Evolutionary conservation across 1,284 basidiomycete species (phyloP), one percentile per base, ranked within the genome.

Genomic region (Cryptococcus jaspeensis): DNA sequence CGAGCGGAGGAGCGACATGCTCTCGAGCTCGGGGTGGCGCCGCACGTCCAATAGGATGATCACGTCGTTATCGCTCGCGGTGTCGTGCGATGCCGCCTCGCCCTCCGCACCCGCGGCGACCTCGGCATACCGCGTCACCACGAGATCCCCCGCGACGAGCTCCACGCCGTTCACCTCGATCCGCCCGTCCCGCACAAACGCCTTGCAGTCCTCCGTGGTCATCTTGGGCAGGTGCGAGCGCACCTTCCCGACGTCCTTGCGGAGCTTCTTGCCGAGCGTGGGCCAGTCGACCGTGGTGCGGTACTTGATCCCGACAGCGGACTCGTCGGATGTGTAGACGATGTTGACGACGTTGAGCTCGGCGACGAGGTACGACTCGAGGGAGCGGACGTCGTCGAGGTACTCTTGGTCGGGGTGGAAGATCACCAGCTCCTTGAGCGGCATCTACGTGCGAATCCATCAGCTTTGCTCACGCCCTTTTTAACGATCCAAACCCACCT

Each of bases 331-430:
- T 47, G 88, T 93, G 81, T 97, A 91, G 61, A 89, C 78, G 63
- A 99, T 80, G 64, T 92, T 87, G 51, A 91, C 90, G 53, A 99
- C 86, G 79, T 99, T 99, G 72, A 99, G 87, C 78, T 99, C 96
- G 43, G 92, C 94, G 70, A 88, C 83, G 68, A 99, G 87, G 81
- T 99, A 99, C 52, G 86, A 82, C 67, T 91, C 86, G 55, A 99
- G 83, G 16, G 88, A 87, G 64, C 84, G 83, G 71, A 92, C 87
- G 72, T 99, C 96, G 48, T 85, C 84, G 56, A 97, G 83, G 80
- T 92, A 99, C 73, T 88, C 82, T 55, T 82, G 76, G 60, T 93
- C 87, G 42, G 89, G 85, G 77, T 99, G 94, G 89, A 95, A 99
- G 57, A 99, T 86, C 59, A 95, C 80, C 45, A 99, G 83, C 75